These are phyloP conservation scores for Calonectria pteridis DNA, from an alignment of 2,329 filamentous ascomycete genomes.

Conservation along the genomic window DNA sequence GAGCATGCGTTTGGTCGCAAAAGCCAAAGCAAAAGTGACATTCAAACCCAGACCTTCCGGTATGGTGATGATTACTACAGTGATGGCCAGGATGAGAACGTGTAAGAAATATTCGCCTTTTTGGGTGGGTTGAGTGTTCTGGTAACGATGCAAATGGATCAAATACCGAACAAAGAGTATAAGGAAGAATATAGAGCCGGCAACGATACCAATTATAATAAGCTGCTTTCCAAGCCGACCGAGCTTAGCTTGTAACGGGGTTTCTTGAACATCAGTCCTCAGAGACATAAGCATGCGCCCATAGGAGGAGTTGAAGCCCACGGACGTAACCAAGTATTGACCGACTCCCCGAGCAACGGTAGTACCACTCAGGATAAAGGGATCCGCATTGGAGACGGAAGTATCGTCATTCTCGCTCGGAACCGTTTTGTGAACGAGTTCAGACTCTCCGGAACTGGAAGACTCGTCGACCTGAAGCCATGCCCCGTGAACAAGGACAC, in stretches of 20 bases:
- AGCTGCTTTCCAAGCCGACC: slow-evolving; percentile 85
- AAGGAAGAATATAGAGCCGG: slow-evolving; percentile 57
- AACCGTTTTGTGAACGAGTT: slow-evolving; percentile 74
- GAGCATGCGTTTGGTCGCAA: slow-evolving; percentile 73
- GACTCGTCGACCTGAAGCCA: slow-evolving; percentile 77
- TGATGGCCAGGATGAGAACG: slow-evolving; percentile 70
- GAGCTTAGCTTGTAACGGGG: slow-evolving; percentile 81
- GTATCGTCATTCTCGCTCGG: slow-evolving; percentile 70
- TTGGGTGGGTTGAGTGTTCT: slow-evolving; percentile 53
- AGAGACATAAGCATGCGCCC: slow-evolving; percentile 85
- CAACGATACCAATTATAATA: slow-evolving; percentile 55
- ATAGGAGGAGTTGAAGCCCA: slow-evolving; percentile 79
- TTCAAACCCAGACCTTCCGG: slow-evolving; percentile 72
- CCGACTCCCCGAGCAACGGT: slow-evolving; percentile 83
- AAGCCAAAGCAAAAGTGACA: slow-evolving; percentile 71
- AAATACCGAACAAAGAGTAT: slow-evolving; percentile 57
- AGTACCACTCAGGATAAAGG: slow-evolving; percentile 84
- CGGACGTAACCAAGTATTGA: slow-evolving; percentile 80
- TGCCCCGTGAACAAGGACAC: slow-evolving; percentile 71
- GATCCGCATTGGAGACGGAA: slow-evolving; percentile 69
- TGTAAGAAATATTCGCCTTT: slow-evolving; percentile 70
- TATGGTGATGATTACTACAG: slow-evolving; percentile 70
- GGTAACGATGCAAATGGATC: slow-evolving; percentile 49
- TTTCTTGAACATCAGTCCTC: slow-evolving; percentile 81
- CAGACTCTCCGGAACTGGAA: slow-evolving; percentile 81